These are phyloP conservation scores for Lavandula angustifolia DNA, from an alignment of 257 asterid genomes.

Conservation along the genomic window DNA sequence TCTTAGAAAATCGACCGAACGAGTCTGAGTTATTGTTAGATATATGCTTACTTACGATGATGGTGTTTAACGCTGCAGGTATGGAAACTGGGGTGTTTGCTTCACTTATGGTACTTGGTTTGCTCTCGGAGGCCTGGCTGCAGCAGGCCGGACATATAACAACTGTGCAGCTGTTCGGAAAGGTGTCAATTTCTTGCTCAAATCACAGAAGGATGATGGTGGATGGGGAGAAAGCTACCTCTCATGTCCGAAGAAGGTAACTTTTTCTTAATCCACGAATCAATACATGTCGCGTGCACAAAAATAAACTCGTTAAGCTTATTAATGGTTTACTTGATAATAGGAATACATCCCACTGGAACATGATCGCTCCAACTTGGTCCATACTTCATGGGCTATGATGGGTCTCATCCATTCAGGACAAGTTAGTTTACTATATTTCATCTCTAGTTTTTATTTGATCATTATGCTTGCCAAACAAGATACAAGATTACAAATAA, in stretches of 20 bases:
- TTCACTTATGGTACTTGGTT: conserved; percentile 83
- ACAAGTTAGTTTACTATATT: conserved; percentile 46
- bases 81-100: conserved; percentile 85
- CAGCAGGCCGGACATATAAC: conserved; percentile 57
- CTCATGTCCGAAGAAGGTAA: conserved; percentile 74
- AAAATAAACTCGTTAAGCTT: background rate
- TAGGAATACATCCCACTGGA: conserved; percentile 67
- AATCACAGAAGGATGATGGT: conserved; percentile 64
- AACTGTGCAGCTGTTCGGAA: conserved; percentile 54
- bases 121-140: conserved; percentile 70
- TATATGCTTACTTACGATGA: too few species aligned
- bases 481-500: too few species aligned
- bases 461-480: too few species aligned
- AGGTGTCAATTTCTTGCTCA: conserved; percentile 59
- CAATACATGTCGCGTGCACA: background rate
- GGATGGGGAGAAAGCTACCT: conserved; percentile 95
- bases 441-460: background rate
- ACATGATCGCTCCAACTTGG: conserved; percentile 61
- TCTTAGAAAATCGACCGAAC: too few species aligned
- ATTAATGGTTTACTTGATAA: background rate
- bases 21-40: too few species aligned
- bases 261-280: background rate
- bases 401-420: conserved; percentile 78
- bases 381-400: conserved; percentile 83
- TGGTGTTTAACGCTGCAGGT: conserved; percentile 36